phyloP scores from a whole-genome alignment of 495 filamentous ascomycete genomes.

The Oidiodendron maius region DNA sequence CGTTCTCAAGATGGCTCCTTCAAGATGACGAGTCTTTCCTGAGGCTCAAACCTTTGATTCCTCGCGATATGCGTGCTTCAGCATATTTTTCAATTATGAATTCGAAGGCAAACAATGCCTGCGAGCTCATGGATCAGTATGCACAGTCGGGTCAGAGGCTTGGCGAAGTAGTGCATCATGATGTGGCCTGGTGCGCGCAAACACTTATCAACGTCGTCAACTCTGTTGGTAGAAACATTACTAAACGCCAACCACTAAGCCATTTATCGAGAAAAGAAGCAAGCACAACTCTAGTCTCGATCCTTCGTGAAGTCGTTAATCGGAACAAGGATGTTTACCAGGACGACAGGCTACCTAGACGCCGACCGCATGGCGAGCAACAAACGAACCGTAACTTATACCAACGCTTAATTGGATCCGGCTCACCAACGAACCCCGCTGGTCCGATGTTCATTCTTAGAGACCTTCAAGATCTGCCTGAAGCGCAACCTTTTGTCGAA shows the following conservation, averaged over 20 bases:
- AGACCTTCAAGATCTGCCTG: constrained; percentile 17
- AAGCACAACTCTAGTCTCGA: constrained; percentile 13
- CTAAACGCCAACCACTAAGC: constrained; percentile 11
- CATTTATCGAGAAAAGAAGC: constrained; percentile 16
- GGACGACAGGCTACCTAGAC: constrained; percentile 7
- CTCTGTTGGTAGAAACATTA: constrained; percentile 13
- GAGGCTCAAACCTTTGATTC: constrained; percentile 13
- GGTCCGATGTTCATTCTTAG: constrained; percentile 17
- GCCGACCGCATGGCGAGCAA: constrained; percentile 15
- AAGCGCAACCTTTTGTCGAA: constrained; percentile 15
- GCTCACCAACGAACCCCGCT: constrained; percentile 8
- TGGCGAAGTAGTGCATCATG: constrained; percentile 3
- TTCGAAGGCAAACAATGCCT: constrained; percentile 8
- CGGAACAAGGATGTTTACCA: constrained; percentile 22
- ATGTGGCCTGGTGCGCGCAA: constrained; percentile 21
- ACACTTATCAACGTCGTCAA: constrained; percentile 16
- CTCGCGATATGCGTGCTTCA: constrained; percentile 12
- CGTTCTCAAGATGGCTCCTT: constrained; percentile 15
- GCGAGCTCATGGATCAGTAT: constrained; percentile 14
- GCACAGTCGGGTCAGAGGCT: constrained; percentile 5
- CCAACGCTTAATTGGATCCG: constrained; percentile 18
- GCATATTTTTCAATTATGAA: constrained; percentile 21
- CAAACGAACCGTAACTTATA: constrained; percentile 20
- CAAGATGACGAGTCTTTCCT: constrained; percentile 15
- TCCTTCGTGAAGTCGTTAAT: constrained; percentile 19